Base-by-base conservation (phyloP, 2,329 filamentous ascomycete genomes). In the Colletotrichum shisoi region DNA sequence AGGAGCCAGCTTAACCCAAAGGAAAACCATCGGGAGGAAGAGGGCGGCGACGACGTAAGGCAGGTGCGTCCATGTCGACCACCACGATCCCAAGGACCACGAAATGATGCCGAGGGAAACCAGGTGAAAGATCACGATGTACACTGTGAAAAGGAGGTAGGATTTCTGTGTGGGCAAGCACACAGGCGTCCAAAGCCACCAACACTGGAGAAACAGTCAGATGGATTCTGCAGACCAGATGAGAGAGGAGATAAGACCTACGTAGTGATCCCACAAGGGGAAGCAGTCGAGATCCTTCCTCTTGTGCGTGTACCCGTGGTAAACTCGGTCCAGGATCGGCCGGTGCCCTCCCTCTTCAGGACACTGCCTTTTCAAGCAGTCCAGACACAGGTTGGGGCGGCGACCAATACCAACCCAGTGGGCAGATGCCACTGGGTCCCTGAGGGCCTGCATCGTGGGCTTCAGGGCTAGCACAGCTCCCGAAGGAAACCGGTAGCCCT, bases 241-340 rank as follows among this genome's bases (percentile, higher is more conserved):
- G 21, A 31, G 17, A 31, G 15, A 7, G 15, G 15, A 45, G 42
- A 45, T 1, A n/a, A 27, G 13, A 51, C 48, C 34, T 51, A 51
- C 48, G 13, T 57, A 44, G 53, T 57, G 53, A 24, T 57, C 53
- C 15, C 19, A 57, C 9, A 57, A 7, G 6, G 53, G 37, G 3
- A 57, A 24, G 19, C 53, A 57, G 37, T 37, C 37, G n/a, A 57
- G 19, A 19, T 44, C 19, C 39, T 27, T 42, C n/a, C 53, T 37
- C 39, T 44, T 27, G 19, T 27, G 19, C 7, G 53, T 57, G 34
- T 17, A 15, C n/a, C 53, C 37, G 39, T 57, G 53, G 39, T 57
- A 57, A 11, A 44, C 24, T 3, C 53, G 9, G 19, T 57, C 53
- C 19, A 57, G 39, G 6, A 51, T 17, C 48, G 48, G 27, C 24